Evolutionary conservation across 495 filamentous ascomycete genomes (phyloP).

Genomic region (Aspergillus egyptiacus): DNA sequence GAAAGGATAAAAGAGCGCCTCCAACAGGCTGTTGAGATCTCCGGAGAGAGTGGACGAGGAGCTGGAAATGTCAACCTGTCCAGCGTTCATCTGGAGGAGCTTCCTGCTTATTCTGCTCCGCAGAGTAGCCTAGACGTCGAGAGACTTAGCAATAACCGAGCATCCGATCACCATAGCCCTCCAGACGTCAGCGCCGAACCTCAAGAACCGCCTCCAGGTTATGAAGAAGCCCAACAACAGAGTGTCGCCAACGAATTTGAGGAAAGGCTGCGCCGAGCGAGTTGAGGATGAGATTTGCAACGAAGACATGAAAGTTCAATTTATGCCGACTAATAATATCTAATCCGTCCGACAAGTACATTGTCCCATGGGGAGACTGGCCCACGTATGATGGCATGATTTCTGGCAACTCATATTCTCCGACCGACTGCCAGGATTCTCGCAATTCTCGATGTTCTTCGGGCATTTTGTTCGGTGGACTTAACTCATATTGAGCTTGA

Average conservation of each 20-base stretch:
- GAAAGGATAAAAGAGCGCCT: constrained; percentile 80
- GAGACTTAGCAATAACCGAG: constrained; percentile 5
- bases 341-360: not conserved
- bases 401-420: too few relatives aligned
- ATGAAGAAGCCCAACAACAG: constrained; percentile 82
- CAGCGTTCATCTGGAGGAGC: constrained; percentile 67
- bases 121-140: constrained; percentile 9
- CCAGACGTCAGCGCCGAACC: constrained; percentile 39
- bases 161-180: constrained; percentile 9
- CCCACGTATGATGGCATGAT: too few relatives aligned
- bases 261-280: constrained; percentile 35
- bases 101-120: constrained; percentile 68
- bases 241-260: constrained; percentile 63
- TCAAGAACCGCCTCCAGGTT: constrained; percentile 82
- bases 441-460: too few relatives aligned
- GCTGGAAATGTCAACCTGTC: constrained; percentile 48
- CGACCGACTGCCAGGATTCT: too few relatives aligned
- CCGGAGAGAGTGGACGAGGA: constrained; percentile 43
- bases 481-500: too few relatives aligned
- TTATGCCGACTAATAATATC: not conserved
- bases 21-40: constrained; percentile 70
- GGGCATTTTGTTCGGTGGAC: too few relatives aligned
- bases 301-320: not conserved
- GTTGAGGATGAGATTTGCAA: constrained; percentile 13
- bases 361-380: too few relatives aligned